Percentiles rank a stretch among this genome's conserved stretches.
Evolutionary conservation across 306 rosid species (phyloP).

Genomic region (Boehmeria nivea): DNA sequence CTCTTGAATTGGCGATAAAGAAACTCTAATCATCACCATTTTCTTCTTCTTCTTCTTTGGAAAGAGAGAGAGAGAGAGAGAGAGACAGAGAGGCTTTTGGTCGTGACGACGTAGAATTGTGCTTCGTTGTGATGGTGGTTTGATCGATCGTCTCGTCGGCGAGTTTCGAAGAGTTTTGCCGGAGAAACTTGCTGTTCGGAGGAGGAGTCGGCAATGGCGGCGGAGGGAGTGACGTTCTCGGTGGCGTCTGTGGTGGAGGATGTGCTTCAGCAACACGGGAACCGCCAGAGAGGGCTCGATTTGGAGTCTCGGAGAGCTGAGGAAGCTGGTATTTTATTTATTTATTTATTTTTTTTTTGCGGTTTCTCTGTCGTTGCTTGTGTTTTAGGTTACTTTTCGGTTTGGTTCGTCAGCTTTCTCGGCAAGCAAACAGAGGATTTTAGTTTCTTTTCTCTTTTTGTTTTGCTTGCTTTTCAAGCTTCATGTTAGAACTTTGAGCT

Average conservation of each 20-base stretch:
- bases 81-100: neutral
- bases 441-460: neutral
- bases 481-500: neutral
- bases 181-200: slow-evolving; percentile 10
- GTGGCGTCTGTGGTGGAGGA: slow-evolving; percentile 80
- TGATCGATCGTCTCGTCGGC: slow-evolving; percentile 10
- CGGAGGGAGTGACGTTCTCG: slow-evolving; percentile 54
- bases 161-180: neutral
- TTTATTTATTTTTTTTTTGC: neutral
- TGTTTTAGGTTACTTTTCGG: too few species aligned
- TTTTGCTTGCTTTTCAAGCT: neutral
- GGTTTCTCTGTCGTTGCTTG: neutral
- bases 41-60: too few species aligned
- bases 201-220: slow-evolving; percentile 12
- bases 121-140: slow-evolving; percentile 9
- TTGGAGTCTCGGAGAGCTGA: slow-evolving; percentile 74
- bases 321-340: slow-evolving; percentile 64
- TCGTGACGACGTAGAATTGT: neutral
- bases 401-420: too few species aligned
- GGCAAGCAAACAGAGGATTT: neutral
- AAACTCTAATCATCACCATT: slow-evolving; percentile 44
- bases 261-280: slow-evolving; percentile 82
- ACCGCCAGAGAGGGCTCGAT: slow-evolving; percentile 63
- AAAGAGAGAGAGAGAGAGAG: too few species aligned
- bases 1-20: slow-evolving; percentile 46